Evolutionary conservation across 2,329 filamentous ascomycete species (phyloP).

Genomic region (Elsinoe ampelina): DNA sequence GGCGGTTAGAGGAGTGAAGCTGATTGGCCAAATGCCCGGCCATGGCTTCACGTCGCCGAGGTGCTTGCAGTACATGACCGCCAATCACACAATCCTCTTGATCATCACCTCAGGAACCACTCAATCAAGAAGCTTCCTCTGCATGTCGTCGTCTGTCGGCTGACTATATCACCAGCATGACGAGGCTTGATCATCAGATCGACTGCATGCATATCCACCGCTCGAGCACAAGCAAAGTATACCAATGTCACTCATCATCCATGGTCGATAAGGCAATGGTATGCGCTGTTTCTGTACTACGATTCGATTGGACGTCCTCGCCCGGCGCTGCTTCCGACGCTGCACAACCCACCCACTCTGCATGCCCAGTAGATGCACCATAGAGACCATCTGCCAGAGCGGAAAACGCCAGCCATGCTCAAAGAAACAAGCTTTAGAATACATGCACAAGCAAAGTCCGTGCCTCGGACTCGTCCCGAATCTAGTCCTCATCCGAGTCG

Average conservation of each 20-base stretch:
- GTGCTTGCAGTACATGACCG: slow-evolving; percentile 1
- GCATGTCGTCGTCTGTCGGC: slow-evolving; percentile 3
- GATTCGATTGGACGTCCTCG: not conserved
- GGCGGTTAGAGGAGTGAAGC: slow-evolving; percentile 4
- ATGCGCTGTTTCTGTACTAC: not conserved
- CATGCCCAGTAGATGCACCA: not conserved
- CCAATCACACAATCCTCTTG: slow-evolving; percentile 6
- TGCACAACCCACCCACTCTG: not conserved
- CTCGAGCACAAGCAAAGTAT: slow-evolving; percentile 5
- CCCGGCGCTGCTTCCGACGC: not conserved
- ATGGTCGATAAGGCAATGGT: not conserved
- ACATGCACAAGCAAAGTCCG: slow-evolving; percentile 6
- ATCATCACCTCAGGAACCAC: slow-evolving; percentile 10
- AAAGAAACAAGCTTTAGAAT: slow-evolving; percentile 9
- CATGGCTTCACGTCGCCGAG: slow-evolving; percentile 4
- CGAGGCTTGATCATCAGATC: slow-evolving; percentile 11
- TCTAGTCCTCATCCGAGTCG: slow-evolving; percentile 66
- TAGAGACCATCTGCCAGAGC: not conserved
- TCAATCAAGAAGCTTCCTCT: slow-evolving; percentile 7
- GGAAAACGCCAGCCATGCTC: slow-evolving; percentile 2
- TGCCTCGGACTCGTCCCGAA: not conserved
- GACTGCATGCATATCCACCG: not conserved
- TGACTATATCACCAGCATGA: slow-evolving; percentile 3
- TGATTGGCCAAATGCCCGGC: not conserved
- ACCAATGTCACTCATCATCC: slow-evolving; percentile 6